Conservation (phyloP, 495 filamentous ascomycete species). For the Xylaria castorea region DNA sequence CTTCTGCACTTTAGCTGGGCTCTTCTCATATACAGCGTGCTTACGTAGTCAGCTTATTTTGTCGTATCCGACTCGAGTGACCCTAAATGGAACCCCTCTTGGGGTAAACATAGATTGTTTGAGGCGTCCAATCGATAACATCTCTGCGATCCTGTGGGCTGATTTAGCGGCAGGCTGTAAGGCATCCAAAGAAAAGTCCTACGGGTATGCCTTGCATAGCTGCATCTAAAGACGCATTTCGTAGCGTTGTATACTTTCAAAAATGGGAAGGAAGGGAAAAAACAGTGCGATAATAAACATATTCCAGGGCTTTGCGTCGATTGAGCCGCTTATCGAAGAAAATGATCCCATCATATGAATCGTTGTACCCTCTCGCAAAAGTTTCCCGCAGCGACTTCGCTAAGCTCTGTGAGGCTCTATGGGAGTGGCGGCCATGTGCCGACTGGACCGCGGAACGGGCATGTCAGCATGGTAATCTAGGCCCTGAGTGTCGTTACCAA, state of each 20-base stretch:
- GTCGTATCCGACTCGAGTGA: background rate
- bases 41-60: background rate
- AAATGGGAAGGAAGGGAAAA: background rate
- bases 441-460: background rate
- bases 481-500: background rate
- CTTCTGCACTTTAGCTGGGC: background rate
- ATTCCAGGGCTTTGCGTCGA: background rate
- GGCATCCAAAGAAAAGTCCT: background rate
- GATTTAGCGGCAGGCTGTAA: background rate
- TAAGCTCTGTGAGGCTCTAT: background rate
- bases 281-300: background rate
- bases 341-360: background rate
- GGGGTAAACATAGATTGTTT: background rate
- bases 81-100: background rate
- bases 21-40: background rate
- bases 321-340: background rate
- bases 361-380: background rate
- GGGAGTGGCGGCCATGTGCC: background rate
- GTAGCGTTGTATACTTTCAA: background rate
- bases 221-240: background rate
- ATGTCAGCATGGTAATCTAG: background rate
- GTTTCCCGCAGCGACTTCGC: background rate
- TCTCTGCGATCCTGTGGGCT: background rate
- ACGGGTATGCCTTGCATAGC: background rate
- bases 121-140: background rate